Evolutionary conservation across 306 rosid species (phyloP).

Genomic region (Prunus padus): DNA sequence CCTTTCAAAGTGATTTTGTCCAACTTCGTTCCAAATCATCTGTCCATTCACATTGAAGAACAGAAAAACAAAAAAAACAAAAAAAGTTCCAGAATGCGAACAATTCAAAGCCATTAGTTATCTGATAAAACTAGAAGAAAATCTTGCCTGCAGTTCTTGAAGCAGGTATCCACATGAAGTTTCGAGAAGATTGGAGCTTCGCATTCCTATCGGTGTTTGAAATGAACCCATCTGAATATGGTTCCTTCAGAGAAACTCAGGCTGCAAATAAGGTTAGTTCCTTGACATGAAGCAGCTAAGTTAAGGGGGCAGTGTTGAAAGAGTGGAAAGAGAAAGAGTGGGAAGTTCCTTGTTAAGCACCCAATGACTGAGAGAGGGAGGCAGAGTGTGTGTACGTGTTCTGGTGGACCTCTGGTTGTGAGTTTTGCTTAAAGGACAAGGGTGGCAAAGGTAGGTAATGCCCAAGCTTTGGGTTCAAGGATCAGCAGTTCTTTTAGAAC

Average conservation of each 20-base stretch:
- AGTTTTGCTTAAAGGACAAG: constrained; percentile 95
- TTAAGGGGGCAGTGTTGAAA: neutral
- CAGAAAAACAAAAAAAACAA: neutral
- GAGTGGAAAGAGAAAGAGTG: neutral
- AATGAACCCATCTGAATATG: constrained; percentile 57
- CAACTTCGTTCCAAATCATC: constrained; percentile 98
- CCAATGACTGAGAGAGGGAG: neutral
- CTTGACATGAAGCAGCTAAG: constrained; percentile 33
- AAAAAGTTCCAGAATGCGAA: constrained; percentile 18
- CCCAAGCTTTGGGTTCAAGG: constrained; percentile 77
- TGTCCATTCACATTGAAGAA: constrained; percentile 32
- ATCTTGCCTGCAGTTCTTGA: constrained; percentile 88
- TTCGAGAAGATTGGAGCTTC: constrained; percentile 70
- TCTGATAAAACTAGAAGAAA: neutral
- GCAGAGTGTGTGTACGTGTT: constrained; percentile 27
- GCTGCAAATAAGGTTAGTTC: constrained; percentile 21
- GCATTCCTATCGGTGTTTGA: constrained; percentile 68
- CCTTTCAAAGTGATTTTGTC: constrained; percentile 84
- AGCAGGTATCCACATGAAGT: constrained; percentile 89
- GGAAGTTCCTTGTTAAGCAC: constrained; percentile 36
- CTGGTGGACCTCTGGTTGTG: constrained; percentile 54
- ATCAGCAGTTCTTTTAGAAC: constrained; percentile 42
- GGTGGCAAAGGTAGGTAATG: constrained; percentile 63
- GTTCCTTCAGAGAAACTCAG: constrained; percentile 21
- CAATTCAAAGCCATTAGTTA: constrained; percentile 8